Base-by-base conservation (phyloP, 108 stramenopile species). In the Epithemia pelagica region DNA sequence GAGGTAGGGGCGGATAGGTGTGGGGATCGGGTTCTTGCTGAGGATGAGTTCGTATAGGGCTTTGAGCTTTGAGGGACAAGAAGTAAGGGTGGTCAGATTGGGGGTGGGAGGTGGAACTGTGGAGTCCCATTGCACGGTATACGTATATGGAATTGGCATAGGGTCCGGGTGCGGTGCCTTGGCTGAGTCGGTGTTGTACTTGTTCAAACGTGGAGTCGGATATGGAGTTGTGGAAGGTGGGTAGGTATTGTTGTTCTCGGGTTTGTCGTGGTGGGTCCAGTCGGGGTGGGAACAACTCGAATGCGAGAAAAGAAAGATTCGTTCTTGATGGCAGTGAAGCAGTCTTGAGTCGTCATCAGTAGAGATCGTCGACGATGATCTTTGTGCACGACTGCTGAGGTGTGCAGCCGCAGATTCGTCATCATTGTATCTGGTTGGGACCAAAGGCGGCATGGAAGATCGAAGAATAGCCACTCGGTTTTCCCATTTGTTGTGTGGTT, bases 201-300 rank as follows among this genome's bases (percentile, higher is more conserved):
- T 46, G 5, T 10, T 10, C 10, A 15, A 46, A 46, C 37, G 15
- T 46, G 37, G 5, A 15, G 37, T 46, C 15, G 37, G 37, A 46
- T 5, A 46, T 5, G 37, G 5, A 15, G 5, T 15, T 58, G 26
- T 7, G 57, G 5, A 20, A 15, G 26, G 57, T 19, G 26, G 57
- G 68, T 37, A 32, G 37, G 37, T 37, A 32, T 46, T 2, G 59
- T 59, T 69, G 57, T 46, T 46, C 10, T 46, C 37, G 15, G 5
- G 37, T 46, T 46, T 46, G 37, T 46, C 10, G 37, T 46, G 37
- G 37, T 10, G 37, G 37, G 37, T 46, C 37, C 15, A 46, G 15
- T 15, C 37, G 5, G 5, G 37, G 37, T 46, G 37, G 37, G 15
- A 46, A 46, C 5, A 46, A 15, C 10, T n/a, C n/a, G n/a, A n/a